Evolutionary conservation across 306 rosid genomes (phyloP), one percentile per base, ranked within the genome.

Genomic region (Cicer arietinum): DNA sequence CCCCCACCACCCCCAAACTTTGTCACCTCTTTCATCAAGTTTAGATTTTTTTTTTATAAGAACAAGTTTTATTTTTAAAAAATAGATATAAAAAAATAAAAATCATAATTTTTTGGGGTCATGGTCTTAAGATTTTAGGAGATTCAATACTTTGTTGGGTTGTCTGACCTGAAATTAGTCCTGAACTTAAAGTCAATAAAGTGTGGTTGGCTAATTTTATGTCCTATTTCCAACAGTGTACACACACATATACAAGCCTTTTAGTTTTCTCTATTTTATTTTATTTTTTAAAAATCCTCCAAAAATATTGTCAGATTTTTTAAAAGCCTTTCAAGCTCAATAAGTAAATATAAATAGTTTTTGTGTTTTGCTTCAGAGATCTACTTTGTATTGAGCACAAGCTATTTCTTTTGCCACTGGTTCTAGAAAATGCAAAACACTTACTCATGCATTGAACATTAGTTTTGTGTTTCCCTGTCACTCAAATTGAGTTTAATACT

Each of bases 141-240:
- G 69, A 39, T 9, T 1, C 9, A 42, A 8, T 42, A 30, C 47
- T 60, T 76, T 1, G 10, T 73, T 61, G 50, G 16, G 45, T 60
- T 67, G 47, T 14, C 51, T 72, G 58, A 43, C 60, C 20, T 60
- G 82, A 77, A 59, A 42, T 8, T 57, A 50, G 51, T 48, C 54
- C 20, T 25, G 14, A 13, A 64, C 35, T 72, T 73, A 14, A 77
- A 63, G 75, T 56, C 71, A 76, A 74, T 44, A 7, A 50, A 41
- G 65, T 58, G 65, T 41, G 20, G 50, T 80, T 53, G 76, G 51
- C 65, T 73, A 51, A 22, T 57, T 77, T 77, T 7, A 10, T 71
- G 57, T 50, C 16, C 5, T 35, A 37, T 56, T 51, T 45, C 17
- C 20, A 35, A 59, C 64, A 2, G 51, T 74, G 64, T 41, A 17